Evolutionary conservation across 2,329 filamentous ascomycete species (phyloP), one percentile per base, ranked within the genome.

Genomic region (Pyrenophora teres): DNA sequence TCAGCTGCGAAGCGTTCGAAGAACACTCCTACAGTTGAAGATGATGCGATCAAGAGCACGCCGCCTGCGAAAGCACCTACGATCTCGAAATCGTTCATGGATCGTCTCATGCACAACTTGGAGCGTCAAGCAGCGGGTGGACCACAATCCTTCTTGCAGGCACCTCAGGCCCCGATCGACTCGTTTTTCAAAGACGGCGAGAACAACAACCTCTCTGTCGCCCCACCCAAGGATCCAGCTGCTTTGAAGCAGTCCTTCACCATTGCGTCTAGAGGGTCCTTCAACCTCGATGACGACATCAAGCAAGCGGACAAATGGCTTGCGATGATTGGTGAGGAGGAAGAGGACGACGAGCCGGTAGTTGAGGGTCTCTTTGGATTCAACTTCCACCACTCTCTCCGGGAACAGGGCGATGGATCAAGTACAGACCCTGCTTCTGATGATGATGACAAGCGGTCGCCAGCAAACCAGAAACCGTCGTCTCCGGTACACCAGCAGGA

Each of bases 341-440:
- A 52, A 0, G 45, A 50, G 6, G 41, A n/a, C 3, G 13, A 39
- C 3, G 13, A 39, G 6, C 42, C 45, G 10, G 15, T 37, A 12
- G 15, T 52, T 33, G 40, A 43, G 3, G 51, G 51, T 25, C 15
- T 57, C 21, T 50, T 51, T 15, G 45, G 48, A n/a, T 43, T 52
- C 33, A 12, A 42, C 1, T 47, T 54, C 19, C 47, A 57, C 23
- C 47, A 52, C 16, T 38, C 25, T 16, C 21, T 47, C 30, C 35
- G 50, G n/a, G 7, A 31, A 30, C 31, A 31, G 39, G 25, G 33
- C 2, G 39, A 43, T 6, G 41, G n/a, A 7, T 40, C n/a, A 8
- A 39, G 36, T 18, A 33, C 36, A n/a, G 25, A 37, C 16, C 38
- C 6, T 8, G 15, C 18, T 13, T 4, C 13, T n/a, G 12, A 9